Base-by-base conservation (phyloP, 768 basidiomycete species). In the Cystobasidium onofrii region DNA sequence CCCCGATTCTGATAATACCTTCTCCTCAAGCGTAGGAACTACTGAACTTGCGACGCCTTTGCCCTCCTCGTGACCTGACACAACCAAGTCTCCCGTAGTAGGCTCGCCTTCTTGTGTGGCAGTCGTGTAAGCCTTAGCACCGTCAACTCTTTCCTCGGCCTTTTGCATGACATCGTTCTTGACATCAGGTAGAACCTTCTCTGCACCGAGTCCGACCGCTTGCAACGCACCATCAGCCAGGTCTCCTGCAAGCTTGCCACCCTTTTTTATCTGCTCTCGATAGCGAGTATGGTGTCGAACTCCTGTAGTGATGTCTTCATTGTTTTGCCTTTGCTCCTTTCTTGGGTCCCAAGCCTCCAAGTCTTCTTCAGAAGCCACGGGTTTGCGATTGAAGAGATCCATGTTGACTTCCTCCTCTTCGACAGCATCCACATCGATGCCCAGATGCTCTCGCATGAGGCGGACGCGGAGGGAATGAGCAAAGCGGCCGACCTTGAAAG, bases 371-470 rank as follows among this genome's bases (percentile, higher is more conserved):
- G 70, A 84, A 23, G 74, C 15, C 23, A 74, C 76, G 12, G 78
- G 73, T 29, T 79, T 75, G 31, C 70, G 64, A 17, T 76, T 64
- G 31, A 74, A 75, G 17, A 78, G 64, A 57, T 74, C 76, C 31
- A 66, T 65, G 64, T 52, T 44, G 33, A 70, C 62, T 64, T 90
- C 88, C 65, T 90, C 89, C 76, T 92, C 89, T 54, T 87, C 86
- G 77, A 96, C 83, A 1, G 87, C 85, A 79, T 99, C 96, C 34
- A 97, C 93, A 80, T 99, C 92, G 72, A 98, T 85, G 1, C 96
- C 96, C 73, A 96, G 84, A 80, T 99, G 96, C 79, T 99, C 96
- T 76, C 90, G 86, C 96, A 99, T 99, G 74, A 99, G 84, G 20
- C 95, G 87, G 57, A 98, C 85, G 6, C 96, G 89, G 13, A 99